These are phyloP conservation scores for Filobasidium uniguttulatum DNA, from an alignment of 1,284 basidiomycete genomes.

Conservation along the genomic window DNA sequence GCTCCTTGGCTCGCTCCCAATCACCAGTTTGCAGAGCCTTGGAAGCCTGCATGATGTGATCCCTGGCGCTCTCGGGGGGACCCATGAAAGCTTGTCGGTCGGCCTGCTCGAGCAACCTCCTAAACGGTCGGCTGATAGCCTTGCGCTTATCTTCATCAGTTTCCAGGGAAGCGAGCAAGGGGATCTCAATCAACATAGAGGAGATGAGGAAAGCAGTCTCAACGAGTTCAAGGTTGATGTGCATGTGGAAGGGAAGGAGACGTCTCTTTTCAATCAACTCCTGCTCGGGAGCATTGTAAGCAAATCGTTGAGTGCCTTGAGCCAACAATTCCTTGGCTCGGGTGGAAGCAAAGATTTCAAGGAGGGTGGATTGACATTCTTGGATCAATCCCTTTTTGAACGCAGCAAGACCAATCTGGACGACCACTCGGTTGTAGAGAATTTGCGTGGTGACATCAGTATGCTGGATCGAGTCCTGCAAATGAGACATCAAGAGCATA, in stretches of 20 bases:
- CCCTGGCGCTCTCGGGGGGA: slow-evolving; percentile 93
- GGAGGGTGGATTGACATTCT: slow-evolving; percentile 81
- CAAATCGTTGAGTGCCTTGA: slow-evolving; percentile 86
- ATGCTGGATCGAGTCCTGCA: slow-evolving; percentile 89
- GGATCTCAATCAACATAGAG: slow-evolving; percentile 97
- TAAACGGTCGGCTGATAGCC: slow-evolving; percentile 87
- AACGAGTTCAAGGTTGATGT: slow-evolving; percentile 95
- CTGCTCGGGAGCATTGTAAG: slow-evolving; percentile 72
- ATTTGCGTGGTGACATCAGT: slow-evolving; percentile 97
- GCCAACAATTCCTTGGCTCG: slow-evolving; percentile 94
- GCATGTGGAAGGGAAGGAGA: slow-evolving; percentile 98
- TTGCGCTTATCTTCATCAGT: slow-evolving; percentile 86
- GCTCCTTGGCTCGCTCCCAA: slow-evolving; percentile 87
- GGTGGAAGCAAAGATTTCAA: slow-evolving; percentile 92
- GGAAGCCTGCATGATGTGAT: slow-evolving; percentile 98
- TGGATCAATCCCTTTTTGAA: slow-evolving; percentile 91
- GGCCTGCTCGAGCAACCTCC: slow-evolving; percentile 87
- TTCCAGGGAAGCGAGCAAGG: slow-evolving; percentile 82
- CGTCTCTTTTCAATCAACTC: slow-evolving; percentile 92
- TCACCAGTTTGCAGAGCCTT: slow-evolving; percentile 93
- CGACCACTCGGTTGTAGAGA: slow-evolving; percentile 92
- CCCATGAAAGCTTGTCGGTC: slow-evolving; percentile 97
- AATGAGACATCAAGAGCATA: slow-evolving; percentile 96
- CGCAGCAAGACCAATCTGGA: slow-evolving; percentile 91
- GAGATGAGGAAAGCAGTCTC: slow-evolving; percentile 96